Evolutionary conservation across 169 alveolate species (phyloP), one percentile per base, ranked within the genome.

Genomic region (Fabrea salina): DNA sequence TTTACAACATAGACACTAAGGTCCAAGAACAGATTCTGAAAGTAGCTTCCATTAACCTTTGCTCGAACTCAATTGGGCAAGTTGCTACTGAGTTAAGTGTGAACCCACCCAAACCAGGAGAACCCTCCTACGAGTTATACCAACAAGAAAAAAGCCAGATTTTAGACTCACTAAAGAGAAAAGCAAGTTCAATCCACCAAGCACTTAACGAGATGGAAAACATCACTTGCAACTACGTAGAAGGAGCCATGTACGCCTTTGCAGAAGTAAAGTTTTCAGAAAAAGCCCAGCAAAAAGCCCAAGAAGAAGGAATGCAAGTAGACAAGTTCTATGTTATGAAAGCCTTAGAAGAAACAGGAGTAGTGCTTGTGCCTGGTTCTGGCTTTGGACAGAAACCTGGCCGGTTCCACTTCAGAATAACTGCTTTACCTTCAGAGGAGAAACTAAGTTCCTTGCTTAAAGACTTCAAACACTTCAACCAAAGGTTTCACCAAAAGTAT

Each of bases 181-280:
- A 90, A 72, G 93, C 96, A 19, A 58, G 81, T 56, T 41, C 86
- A 7, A 85, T 91, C 27, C 72, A 82, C 40, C 79, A 84, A 40
- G 75, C 74, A 16, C 68, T 94, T 37, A 94, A 91, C 71, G 39
- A 84, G 35, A 82, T 89, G 70, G 75, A 61, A 57, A 92, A 91
- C 30, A 88, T 90, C 35, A 66, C 83, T 35, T 87, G 93, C 68
- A 72, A 66, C 43, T 88, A 79, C 25, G 83, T 89, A 25, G 91
- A 89, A 79, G 97, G 97, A 30, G 96, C 97, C 39, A 87, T 94
- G 94, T 94, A 94, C 85, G 95, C 94, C 30, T 90, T 94, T 79
- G 95, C 95, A 0, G 70, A 75, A 51, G 76, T 94, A 30, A 50
- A 66, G 19, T 72, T 90, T 27, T 85, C 93, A 33, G 56, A 80